phyloP scores from a whole-genome alignment of 768 basidiomycete genomes.

The Termitomyces titanicus region DNA sequence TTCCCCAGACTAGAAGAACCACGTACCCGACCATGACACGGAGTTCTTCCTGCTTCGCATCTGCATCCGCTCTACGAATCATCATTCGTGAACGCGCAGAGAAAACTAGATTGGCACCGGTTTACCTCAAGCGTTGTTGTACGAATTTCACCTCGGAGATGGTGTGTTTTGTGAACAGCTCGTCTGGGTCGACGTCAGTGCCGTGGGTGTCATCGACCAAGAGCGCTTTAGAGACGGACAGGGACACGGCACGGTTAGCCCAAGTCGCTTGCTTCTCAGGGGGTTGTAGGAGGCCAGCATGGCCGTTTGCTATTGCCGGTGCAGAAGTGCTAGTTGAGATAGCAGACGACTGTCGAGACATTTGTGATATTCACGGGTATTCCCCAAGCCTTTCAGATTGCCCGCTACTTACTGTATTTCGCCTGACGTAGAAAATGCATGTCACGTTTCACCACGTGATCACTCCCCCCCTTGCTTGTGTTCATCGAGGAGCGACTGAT shows the following conservation, averaged over 20 bases:
- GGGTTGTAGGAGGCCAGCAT: conserved; percentile 14
- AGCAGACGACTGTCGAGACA: conserved; percentile 25
- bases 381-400: no score
- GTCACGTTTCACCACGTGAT: no score
- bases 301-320: conserved; percentile 20
- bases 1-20: background rate
- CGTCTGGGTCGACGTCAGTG: conserved; percentile 56
- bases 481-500: no score
- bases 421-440: no score
- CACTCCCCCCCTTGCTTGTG: no score
- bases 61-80: conserved; percentile 63
- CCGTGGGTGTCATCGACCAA: conserved; percentile 16
- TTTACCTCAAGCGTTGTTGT: conserved; percentile 67
- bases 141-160: conserved; percentile 65
- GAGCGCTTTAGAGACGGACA: conserved; percentile 18
- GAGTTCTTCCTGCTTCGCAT: conserved; percentile 84
- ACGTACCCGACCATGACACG: conserved; percentile 92
- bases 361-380: conserved; percentile 10
- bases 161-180: conserved; percentile 68
- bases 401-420: no score
- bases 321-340: conserved; percentile 16
- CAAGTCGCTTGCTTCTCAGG: conserved; percentile 8
- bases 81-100: background rate
- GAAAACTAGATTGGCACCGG: background rate
- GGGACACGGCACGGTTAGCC: conserved; percentile 8